Conservation (phyloP, 441 rosid genomes). For the Populus trichocarpa region DNA sequence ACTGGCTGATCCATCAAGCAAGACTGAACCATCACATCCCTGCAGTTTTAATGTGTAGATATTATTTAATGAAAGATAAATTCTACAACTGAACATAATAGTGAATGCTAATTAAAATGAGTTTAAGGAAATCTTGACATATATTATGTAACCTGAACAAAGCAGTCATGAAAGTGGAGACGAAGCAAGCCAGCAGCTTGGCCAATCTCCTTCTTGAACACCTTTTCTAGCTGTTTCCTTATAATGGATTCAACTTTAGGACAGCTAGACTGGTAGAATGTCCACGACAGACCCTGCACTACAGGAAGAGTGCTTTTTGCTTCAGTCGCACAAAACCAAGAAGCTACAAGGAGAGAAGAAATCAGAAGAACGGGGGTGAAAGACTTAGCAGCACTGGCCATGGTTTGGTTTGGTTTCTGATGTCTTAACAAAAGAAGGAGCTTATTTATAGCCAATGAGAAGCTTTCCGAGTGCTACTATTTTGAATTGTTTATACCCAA, state of each 20-base stretch:
- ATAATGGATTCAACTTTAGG: conserved; percentile 56
- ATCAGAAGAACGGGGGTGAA: conserved; percentile 21
- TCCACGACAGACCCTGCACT: conserved; percentile 54
- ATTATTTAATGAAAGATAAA: not conserved
- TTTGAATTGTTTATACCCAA: no score
- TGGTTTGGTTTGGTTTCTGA: not conserved
- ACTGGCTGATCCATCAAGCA: conserved; percentile 61
- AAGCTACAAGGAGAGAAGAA: conserved; percentile 20
- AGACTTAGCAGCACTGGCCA: not conserved
- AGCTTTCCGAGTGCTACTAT: no score
- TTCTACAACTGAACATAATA: not conserved
- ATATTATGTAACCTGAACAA: conserved; percentile 54
- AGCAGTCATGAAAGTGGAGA: conserved; percentile 84
- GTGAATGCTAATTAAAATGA: not conserved
- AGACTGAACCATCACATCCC: conserved; percentile 79
- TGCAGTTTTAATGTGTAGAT: not conserved
- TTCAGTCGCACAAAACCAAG: conserved; percentile 14
- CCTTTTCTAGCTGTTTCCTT: conserved; percentile 47
- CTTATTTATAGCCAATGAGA: no score
- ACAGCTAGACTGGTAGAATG: conserved; percentile 47
- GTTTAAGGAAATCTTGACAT: no score
- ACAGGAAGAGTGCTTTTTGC: conserved; percentile 31
- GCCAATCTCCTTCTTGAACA: conserved; percentile 55
- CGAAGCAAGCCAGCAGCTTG: conserved; percentile 82
- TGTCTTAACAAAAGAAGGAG: no score